These are phyloP conservation scores for Codiaeum variegatum DNA, from an alignment of 441 rosid species.

Conservation along the genomic window DNA sequence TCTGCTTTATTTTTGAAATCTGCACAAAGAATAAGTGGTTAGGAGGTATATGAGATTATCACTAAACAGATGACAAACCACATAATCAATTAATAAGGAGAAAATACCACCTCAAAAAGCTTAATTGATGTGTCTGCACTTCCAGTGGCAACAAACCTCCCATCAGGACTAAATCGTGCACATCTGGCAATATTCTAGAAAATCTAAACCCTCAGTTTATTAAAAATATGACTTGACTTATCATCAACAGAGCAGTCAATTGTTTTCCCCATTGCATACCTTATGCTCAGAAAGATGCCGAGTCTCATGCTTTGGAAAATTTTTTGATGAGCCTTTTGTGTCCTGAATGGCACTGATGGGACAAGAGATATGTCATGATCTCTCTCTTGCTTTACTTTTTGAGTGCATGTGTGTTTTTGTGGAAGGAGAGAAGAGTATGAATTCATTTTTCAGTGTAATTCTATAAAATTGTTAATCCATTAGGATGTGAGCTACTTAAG, in stretches of 20 bases:
- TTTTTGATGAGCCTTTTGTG: slow-evolving; percentile 46
- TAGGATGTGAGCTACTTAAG: background rate
- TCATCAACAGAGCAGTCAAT: slow-evolving; percentile 3
- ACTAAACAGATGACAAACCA: slow-evolving; percentile 9
- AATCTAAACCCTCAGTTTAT: slow-evolving; percentile 29
- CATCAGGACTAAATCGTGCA: slow-evolving; percentile 85
- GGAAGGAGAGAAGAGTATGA: background rate
- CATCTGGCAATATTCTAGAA: slow-evolving; percentile 78
- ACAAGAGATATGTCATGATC: slow-evolving; percentile 20
- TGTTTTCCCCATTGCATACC: slow-evolving; percentile 31
- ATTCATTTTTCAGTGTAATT: background rate
- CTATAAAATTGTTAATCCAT: background rate
- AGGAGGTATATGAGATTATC: background rate
- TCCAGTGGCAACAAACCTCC: slow-evolving; percentile 77
- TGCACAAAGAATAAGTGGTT: slow-evolving; percentile 27
- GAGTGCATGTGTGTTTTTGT: background rate
- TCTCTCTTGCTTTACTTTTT: background rate
- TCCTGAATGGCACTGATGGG: slow-evolving; percentile 44
- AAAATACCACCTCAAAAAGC: slow-evolving; percentile 63
- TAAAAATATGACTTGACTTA: slow-evolving; percentile 1
- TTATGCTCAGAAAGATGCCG: slow-evolving; percentile 73
- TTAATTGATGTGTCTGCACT: slow-evolving; percentile 90
- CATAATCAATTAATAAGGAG: background rate
- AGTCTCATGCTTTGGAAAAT: slow-evolving; percentile 57
- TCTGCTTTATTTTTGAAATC: slow-evolving; percentile 80